Base-by-base conservation (phyloP, 2,329 filamentous ascomycete species). In the Geoglossum cookeanum region DNA sequence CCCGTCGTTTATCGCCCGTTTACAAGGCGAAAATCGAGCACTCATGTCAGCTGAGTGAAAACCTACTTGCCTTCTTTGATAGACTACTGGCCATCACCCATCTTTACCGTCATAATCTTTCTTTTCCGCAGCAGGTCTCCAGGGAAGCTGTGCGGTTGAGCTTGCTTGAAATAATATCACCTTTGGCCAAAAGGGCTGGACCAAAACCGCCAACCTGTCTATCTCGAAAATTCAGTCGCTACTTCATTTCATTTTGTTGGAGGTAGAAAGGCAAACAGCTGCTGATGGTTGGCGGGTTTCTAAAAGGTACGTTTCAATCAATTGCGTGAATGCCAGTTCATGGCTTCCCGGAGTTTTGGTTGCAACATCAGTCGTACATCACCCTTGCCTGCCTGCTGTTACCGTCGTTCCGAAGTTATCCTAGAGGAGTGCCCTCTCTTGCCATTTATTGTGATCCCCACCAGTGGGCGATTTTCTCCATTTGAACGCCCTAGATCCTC, bases 1-100 rank as follows among this genome's bases (percentile, higher is more conserved):
- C 15, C 49, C 49, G 49, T 53, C 49, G 49, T 53, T 35, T 53
- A 53, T 53, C 49, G 49, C 30, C 39, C 49, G 49, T 53, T 53
- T 53, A 53, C 49, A 53, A 53, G 27, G 30, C 49, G 49, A 53
- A 35, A 53, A 30, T 35, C 29, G 33, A 53, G 17, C 33, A 35
- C 49, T 22, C 49, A 45, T 35, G 49, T 53, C 49, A 53, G 49
- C 49, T 53, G 49, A 53, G 30, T 22, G 49, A 35, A 53, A n/a
- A 22, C 22, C 29, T 53, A 53, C 15, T 53, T 53, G 49, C 30
- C 30, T 53, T 53, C 49, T 22, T 35, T 35, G 30, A 53, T 32
- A 22, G 49, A 35, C n/a, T 17, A 35, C 22, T 35, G 17, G 33
- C 30, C 49, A 32, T 35, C 33, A 17, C 27, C 22, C 32, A 13